These are phyloP conservation scores for Blechomonas ayalai DNA, from an alignment of 208 protist genomes.

Conservation along the genomic window DNA sequence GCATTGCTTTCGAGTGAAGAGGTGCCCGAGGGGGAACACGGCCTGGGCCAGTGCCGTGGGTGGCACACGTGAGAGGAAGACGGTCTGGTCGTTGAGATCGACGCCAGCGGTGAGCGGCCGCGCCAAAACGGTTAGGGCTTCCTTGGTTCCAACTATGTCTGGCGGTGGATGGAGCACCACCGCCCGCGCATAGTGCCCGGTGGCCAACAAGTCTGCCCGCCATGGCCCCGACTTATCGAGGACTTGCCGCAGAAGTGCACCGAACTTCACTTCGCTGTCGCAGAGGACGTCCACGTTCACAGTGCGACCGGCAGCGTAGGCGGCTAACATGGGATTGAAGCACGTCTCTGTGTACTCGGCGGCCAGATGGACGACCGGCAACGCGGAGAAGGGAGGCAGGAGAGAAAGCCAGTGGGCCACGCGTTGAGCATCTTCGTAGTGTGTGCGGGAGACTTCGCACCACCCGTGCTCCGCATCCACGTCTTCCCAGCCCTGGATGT, in stretches of 20 bases:
- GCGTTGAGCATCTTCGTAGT: conserved; percentile 60
- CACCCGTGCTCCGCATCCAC: conserved; percentile 17
- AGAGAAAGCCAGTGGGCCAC: conserved; percentile 39
- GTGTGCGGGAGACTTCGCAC: conserved; percentile 34
- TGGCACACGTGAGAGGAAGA: conserved; percentile 54
- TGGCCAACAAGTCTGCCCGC: conserved; percentile 23
- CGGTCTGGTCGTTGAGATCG: conserved; percentile 76
- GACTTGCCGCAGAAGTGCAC: conserved; percentile 24
- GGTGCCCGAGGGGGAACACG: conserved; percentile 68
- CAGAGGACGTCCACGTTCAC: conserved; percentile 84
- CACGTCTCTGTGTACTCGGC: conserved; percentile 47
- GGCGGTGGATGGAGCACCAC: conserved; percentile 7
- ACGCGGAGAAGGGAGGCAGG: conserved; percentile 5
- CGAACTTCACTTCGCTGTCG: conserved; percentile 72
- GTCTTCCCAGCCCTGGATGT: conserved; percentile 72
- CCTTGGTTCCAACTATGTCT: background rate
- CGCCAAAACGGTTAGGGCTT: conserved; percentile 20
- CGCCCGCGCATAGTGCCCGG: conserved; percentile 74
- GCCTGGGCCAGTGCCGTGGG: conserved; percentile 13
- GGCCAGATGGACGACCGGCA: conserved; percentile 35
- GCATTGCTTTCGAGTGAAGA: conserved; percentile 52
- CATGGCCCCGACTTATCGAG: background rate
- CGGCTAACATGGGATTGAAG: conserved; percentile 66
- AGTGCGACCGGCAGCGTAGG: conserved; percentile 49
- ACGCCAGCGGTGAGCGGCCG: conserved; percentile 35